Percentiles rank a stretch among this genome's conserved stretches.
Evolutionary conservation across 176 grass and related monocot species (phyloP).

Genomic region (Rhynchospora pubera): DNA sequence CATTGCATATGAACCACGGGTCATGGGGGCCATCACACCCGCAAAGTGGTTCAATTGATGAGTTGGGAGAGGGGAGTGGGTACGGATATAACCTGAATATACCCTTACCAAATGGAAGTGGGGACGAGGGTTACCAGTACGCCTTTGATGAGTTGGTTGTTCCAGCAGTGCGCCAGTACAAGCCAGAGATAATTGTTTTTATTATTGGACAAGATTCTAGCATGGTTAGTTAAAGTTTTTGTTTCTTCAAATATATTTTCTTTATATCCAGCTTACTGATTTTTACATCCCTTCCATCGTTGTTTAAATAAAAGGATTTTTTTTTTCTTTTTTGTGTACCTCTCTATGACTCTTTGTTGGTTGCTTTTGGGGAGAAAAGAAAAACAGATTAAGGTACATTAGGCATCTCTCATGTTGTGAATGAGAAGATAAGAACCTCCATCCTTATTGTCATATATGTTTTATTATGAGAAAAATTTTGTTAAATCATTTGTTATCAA

Average conservation of each 20-base stretch:
- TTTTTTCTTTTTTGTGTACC: neutral
- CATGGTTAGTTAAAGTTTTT: constrained; percentile 42
- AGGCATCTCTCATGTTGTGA: neutral
- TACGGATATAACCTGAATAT: constrained; percentile 89
- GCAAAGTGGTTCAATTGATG: constrained; percentile 49
- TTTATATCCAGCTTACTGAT: neutral
- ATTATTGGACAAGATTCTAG: constrained; percentile 84
- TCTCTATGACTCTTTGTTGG: neutral
- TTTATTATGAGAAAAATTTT: neutral
- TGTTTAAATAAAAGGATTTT: neutral
- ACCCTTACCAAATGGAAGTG: constrained; percentile 90
- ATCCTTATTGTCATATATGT: neutral
- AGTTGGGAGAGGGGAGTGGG: constrained; percentile 66
- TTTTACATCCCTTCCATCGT: neutral
- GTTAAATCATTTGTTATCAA: neutral
- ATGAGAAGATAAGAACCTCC: neutral
- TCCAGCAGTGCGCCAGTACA: constrained; percentile 55
- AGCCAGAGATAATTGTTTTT: constrained; percentile 69
- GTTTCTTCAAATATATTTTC: neutral
- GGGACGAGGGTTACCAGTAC: constrained; percentile 68
- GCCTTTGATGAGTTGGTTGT: constrained; percentile 65
- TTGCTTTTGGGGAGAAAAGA: neutral
- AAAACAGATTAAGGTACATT: neutral
- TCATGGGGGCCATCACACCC: constrained; percentile 79
- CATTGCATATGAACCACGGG: constrained; percentile 87